A percentile compares a stretch with the other conserved stretches of the same genome.
Conservation (phyloP, 2,329 filamentous ascomycete genomes). For the Neofusicoccum kwambonambiense region DNA sequence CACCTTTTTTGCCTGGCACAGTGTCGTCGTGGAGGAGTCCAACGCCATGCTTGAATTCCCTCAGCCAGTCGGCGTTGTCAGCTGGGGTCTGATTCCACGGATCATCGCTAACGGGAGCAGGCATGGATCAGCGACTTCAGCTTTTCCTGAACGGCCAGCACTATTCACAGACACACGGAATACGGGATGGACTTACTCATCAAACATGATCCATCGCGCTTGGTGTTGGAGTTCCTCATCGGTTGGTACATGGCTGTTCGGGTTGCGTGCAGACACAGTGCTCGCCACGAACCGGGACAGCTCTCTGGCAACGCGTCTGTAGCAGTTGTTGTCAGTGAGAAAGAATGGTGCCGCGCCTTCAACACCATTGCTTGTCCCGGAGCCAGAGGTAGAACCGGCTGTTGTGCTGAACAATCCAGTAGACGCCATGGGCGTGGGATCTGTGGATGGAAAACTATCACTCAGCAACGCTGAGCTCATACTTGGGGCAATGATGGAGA, state of each 20-base stretch:
- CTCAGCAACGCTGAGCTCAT: neutral
- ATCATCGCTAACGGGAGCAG: conserved; percentile 24
- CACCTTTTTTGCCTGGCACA: too few relatives aligned
- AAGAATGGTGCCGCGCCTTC: neutral
- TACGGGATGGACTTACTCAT: conserved; percentile 17
- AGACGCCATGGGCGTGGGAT: neutral
- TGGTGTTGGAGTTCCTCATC: conserved; percentile 36
- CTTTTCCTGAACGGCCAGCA: too few relatives aligned
- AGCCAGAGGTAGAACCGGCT: neutral
- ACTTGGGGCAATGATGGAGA: too few relatives aligned
- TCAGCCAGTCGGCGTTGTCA: conserved; percentile 33
- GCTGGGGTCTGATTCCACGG: conserved; percentile 39
- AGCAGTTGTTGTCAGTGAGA: conserved; percentile 23
- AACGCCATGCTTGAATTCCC: conserved; percentile 30
- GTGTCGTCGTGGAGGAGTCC: conserved; percentile 18
- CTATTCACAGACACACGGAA: too few relatives aligned
- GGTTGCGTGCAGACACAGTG: conserved; percentile 27
- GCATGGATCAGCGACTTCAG: neutral
- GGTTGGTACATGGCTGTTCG: conserved; percentile 26
- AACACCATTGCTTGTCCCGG: neutral
- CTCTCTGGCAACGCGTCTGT: conserved; percentile 24
- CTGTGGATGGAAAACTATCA: neutral
- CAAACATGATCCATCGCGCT: conserved; percentile 34
- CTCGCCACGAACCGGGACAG: conserved; percentile 27
- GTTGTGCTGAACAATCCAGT: neutral